Percentiles rank a stretch among this genome's conserved stretches.
Evolutionary conservation across 371 early-diverging fungal species (phyloP).

Genomic region (Furculomyces boomerangus): DNA sequence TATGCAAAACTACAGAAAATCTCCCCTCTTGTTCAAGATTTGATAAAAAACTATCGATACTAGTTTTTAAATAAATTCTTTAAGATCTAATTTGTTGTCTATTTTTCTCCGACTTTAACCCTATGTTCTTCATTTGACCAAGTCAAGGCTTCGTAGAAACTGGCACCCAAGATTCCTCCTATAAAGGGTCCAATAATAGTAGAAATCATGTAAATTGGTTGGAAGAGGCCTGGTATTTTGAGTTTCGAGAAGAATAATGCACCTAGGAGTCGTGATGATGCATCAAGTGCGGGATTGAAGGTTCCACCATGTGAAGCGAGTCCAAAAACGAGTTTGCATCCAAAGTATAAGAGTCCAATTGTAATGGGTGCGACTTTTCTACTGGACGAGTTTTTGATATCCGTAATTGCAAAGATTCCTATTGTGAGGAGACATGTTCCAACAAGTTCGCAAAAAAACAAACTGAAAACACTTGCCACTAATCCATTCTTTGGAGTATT

Average conservation of each 20-base stretch:
- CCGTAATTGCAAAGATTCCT: constrained; percentile 50
- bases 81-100: too few species aligned
- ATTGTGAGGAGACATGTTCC: constrained; percentile 54
- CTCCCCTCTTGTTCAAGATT: too few species aligned
- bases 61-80: too few species aligned
- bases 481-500: too few species aligned
- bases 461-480: too few species aligned
- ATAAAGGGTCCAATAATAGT: background rate
- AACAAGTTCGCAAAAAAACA: constrained; percentile 53
- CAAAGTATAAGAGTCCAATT: background rate
- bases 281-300: constrained; percentile 1
- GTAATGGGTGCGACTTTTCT: background rate
- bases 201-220: background rate
- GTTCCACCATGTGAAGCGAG: background rate
- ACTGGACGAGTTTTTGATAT: constrained; percentile 31
- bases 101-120: constrained; percentile 1
- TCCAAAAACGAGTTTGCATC: constrained; percentile 2
- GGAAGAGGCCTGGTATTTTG: background rate
- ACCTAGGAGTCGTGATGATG: background rate
- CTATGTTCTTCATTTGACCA: constrained; percentile 2
- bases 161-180: background rate
- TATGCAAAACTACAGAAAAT: too few species aligned
- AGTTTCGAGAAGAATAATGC: background rate
- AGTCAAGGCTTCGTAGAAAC: constrained; percentile 1
- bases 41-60: too few species aligned